Evolutionary conservation across 257 asterid species (phyloP).

Genomic region (Nicotiana attenuata): DNA sequence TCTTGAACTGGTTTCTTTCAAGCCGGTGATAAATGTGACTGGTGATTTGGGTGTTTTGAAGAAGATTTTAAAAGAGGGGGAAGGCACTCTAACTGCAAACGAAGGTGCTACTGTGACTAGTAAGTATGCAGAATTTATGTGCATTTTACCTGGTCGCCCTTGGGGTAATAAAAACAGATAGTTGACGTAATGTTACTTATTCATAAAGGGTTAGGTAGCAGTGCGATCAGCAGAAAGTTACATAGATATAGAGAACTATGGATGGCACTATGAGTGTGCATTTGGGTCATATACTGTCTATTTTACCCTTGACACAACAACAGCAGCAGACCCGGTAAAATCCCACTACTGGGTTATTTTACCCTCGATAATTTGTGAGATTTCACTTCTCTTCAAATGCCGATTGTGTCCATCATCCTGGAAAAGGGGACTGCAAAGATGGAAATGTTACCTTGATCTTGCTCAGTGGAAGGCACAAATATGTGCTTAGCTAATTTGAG

Average conservation of each 20-base stretch:
- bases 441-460: neutral
- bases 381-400: neutral
- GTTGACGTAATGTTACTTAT: neutral
- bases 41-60: slow-evolving; percentile 57
- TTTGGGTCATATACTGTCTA: neutral
- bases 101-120: slow-evolving; percentile 64
- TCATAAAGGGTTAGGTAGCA: neutral
- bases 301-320: neutral
- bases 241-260: neutral
- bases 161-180: neutral
- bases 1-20: slow-evolving; percentile 47
- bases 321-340: too few relatives aligned
- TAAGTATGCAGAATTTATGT: slow-evolving; percentile 29
- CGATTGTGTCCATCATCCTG: neutral
- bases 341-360: neutral
- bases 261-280: neutral
- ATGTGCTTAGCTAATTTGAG: neutral
- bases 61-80: slow-evolving; percentile 64
- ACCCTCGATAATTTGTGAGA: neutral
- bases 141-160: neutral
- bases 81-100: slow-evolving; percentile 48
- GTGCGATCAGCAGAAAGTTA: neutral
- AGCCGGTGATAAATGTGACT: slow-evolving; percentile 48
- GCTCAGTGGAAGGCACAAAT: neutral
- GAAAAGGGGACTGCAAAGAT: neutral